These are phyloP conservation scores for Deuterostichococcus epilithicus DNA, from an alignment of 139 green algal species.

Conservation along the genomic window DNA sequence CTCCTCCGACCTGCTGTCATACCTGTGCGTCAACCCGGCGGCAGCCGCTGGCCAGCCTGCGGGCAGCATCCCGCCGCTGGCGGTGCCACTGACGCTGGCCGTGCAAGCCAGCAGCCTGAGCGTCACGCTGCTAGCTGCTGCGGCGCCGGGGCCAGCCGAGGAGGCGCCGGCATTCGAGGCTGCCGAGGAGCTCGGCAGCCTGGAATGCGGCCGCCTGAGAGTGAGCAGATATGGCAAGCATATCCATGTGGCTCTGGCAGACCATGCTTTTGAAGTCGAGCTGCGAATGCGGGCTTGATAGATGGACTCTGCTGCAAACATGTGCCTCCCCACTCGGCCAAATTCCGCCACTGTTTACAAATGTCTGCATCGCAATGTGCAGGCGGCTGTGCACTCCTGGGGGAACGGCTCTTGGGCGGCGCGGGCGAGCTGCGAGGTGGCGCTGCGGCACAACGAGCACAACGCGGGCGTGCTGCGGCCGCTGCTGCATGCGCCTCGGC, in stretches of 20 bases:
- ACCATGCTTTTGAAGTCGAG: too few species aligned
- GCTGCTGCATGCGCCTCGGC: neutral
- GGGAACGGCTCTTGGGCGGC: neutral
- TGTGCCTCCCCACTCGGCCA: too few species aligned
- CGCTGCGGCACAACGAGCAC: neutral
- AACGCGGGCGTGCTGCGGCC: neutral
- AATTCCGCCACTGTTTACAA: too few species aligned
- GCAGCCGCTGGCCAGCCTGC: neutral
- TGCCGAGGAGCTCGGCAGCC: neutral
- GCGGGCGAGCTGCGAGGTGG: neutral
- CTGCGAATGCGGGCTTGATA: too few species aligned
- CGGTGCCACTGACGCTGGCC: conserved; percentile 21
- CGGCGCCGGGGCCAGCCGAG: neutral
- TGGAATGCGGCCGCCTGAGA: neutral
- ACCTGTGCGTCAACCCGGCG: conserved; percentile 26
- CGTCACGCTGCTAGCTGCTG: conserved; percentile 17
- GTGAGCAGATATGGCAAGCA: neutral
- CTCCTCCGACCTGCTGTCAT: conserved; percentile 4
- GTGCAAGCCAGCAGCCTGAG: conserved; percentile 10
- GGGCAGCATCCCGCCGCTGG: neutral
- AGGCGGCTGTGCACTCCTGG: neutral
- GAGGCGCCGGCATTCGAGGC: neutral
- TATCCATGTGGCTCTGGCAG: too few species aligned
- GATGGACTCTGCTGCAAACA: too few species aligned
- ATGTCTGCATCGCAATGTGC: neutral